phyloP scores from a whole-genome alignment of 192 early-diverging fungal species.

The Rhizophlyctis rosea region DNA sequence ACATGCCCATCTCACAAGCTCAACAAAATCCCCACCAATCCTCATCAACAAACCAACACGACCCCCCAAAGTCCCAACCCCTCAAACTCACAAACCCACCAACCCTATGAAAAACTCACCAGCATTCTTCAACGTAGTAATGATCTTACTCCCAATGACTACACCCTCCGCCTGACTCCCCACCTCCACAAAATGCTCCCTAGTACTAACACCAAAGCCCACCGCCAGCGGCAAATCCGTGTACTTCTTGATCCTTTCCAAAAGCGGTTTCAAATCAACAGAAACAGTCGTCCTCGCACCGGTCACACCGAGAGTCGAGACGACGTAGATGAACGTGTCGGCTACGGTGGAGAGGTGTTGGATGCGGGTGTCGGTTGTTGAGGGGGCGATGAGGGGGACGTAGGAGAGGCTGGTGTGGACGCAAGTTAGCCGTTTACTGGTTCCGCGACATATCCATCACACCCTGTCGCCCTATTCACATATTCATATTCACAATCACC shows the following conservation, averaged over 20 bases:
- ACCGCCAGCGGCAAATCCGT: conserved; percentile 87
- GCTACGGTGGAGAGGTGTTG: conserved; percentile 73
- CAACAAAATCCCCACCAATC: too few relatives aligned
- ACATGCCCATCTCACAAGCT: too few relatives aligned
- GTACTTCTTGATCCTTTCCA: conserved; percentile 75
- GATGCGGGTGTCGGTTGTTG: conserved; percentile 84
- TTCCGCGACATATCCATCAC: not conserved
- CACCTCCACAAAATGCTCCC: conserved; percentile 85
- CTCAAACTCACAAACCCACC: too few relatives aligned
- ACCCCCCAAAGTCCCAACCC: too few relatives aligned
- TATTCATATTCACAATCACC: not conserved
- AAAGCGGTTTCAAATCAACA: conserved; percentile 63
- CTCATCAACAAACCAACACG: too few relatives aligned
- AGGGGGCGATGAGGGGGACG: conserved; percentile 89
- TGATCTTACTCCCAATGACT: conserved; percentile 91
- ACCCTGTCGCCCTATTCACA: not conserved
- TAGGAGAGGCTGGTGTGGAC: conserved; percentile 65
- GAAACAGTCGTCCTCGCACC: conserved; percentile 72
- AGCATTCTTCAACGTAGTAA: conserved; percentile 70
- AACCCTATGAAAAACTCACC: too few relatives aligned
- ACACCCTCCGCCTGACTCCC: conserved; percentile 89
- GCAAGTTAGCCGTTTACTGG: not conserved
- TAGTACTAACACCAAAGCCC: conserved; percentile 92
- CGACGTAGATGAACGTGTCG: conserved; percentile 94
- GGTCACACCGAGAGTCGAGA: conserved; percentile 91